A percentile compares a stretch with the other conserved stretches of the same genome.
phyloP scores from a whole-genome alignment of 164 flowering plant species.

The Liquidambar formosana region DNA sequence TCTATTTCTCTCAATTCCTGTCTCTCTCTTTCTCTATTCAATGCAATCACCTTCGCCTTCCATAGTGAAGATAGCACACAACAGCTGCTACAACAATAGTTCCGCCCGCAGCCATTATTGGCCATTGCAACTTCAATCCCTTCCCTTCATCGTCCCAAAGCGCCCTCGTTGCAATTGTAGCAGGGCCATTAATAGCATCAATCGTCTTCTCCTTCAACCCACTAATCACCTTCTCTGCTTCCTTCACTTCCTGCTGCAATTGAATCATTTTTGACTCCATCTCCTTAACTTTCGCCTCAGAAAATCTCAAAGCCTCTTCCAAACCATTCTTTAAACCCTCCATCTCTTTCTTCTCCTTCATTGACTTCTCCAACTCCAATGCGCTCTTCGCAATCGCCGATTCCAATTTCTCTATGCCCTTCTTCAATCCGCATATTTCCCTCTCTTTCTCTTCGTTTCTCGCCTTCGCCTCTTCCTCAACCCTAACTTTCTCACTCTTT shows the following conservation, averaged over 20 bases:
- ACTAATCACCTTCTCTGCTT: slow-evolving; percentile 26
- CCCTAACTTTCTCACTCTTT: slow-evolving; percentile 9
- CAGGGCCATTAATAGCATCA: slow-evolving; percentile 26
- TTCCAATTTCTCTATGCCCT: slow-evolving; percentile 2
- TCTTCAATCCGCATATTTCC: slow-evolving; percentile 6
- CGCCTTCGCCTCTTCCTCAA: slow-evolving; percentile 17
- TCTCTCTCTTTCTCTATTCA: neutral
- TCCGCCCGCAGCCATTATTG: slow-evolving; percentile 39
- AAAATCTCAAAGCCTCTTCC: slow-evolving; percentile 32
- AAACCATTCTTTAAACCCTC: slow-evolving; percentile 21
- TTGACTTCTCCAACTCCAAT: slow-evolving; percentile 9
- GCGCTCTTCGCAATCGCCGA: neutral
- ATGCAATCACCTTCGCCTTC: slow-evolving; percentile 22
- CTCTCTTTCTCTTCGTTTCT: slow-evolving; percentile 12
- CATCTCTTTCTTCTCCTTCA: slow-evolving; percentile 16
- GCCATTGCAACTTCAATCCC: slow-evolving; percentile 38
- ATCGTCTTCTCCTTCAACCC: slow-evolving; percentile 31
- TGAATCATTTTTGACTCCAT: slow-evolving; percentile 28
- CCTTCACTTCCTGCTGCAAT: slow-evolving; percentile 28
- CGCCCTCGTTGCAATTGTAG: neutral
- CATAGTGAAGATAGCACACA: slow-evolving; percentile 22
- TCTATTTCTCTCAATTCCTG: neutral
- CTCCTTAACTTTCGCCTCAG: slow-evolving; percentile 35
- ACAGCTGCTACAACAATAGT: slow-evolving; percentile 38
- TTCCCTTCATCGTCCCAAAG: neutral